Percentiles rank a stretch among this genome's conserved stretches.
These are phyloP conservation scores for Monosporascus sp. DNA, from an alignment of 2,329 filamentous ascomycete genomes.

Conservation along the genomic window DNA sequence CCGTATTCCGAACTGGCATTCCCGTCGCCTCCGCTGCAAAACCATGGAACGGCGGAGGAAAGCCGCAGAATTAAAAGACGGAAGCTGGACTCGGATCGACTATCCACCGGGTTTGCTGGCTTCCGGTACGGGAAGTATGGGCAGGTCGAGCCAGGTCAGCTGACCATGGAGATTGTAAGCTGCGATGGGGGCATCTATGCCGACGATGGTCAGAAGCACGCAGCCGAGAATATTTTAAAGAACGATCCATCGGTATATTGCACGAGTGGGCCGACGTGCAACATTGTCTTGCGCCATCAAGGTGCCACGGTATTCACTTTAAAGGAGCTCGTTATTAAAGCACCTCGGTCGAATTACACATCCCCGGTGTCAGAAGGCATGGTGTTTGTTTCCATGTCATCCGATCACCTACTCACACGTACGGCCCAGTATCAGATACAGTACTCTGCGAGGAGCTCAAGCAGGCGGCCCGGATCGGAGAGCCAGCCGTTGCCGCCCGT, in stretches of 20 bases:
- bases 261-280: slow-evolving; percentile 82
- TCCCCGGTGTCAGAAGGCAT: slow-evolving; percentile 90
- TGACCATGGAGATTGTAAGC: slow-evolving; percentile 83
- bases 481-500: slow-evolving; percentile 32
- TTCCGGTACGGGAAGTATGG: slow-evolving; percentile 84
- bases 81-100: slow-evolving; percentile 62
- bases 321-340: slow-evolving; percentile 83
- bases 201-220: slow-evolving; percentile 55
- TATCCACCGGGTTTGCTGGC: slow-evolving; percentile 43
- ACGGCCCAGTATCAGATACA: slow-evolving; percentile 74
- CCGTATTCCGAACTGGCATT: slow-evolving; percentile 20
- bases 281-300: slow-evolving; percentile 78
- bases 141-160: slow-evolving; percentile 74
- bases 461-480: slow-evolving; percentile 20
- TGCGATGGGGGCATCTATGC: slow-evolving; percentile 77
- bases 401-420: slow-evolving; percentile 67
- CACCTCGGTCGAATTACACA: slow-evolving; percentile 74
- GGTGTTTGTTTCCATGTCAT: slow-evolving; percentile 84
- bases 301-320: slow-evolving; percentile 77
- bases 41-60: slow-evolving; percentile 23
- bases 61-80: slow-evolving; percentile 59
- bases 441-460: slow-evolving; percentile 38
- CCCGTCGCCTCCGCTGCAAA: slow-evolving; percentile 17
- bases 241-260: slow-evolving; percentile 85
- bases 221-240: slow-evolving; percentile 75